Evolutionary conservation across 1,284 basidiomycete species (phyloP), one percentile per base, ranked within the genome.

Genomic region (Bjerkandera adusta): DNA sequence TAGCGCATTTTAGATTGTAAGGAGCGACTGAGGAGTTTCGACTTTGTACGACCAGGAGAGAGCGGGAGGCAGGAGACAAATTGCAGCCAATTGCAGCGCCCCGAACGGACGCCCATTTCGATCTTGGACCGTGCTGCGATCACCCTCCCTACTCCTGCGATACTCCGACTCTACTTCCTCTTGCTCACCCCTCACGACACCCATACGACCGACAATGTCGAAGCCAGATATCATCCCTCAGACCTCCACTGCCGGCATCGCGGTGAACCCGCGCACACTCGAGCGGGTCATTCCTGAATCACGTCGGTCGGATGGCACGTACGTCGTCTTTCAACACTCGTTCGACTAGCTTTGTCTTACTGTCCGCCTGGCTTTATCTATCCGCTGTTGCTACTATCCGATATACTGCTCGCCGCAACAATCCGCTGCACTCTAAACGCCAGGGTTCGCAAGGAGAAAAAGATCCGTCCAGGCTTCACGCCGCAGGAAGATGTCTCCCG

Each of bases 401-500:
- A 20, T 38, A 5, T 37, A 40, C 16, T n/a, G n/a, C n/a, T n/a
- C n/a, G n/a, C n/a, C n/a, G n/a, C n/a, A n/a, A n/a, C n/a, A n/a
- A 18, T 13, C 22, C 20, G 22, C n/a, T 37, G 32, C 42, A 38
- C 27, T 36, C 42, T 43, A 29, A 20, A n/a, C n/a, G n/a, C 16
- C 63, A 97, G 94, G 37, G 67, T 92, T 18, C 85, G 95, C 48
- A 97, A 95, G 67, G 82, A 97, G 65, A 73, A 89, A 52, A 95
- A 88, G 70, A 86, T 98, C 55, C 79, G 93, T 26, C 93, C 93
- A 0, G 95, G 95, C 1, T 98, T 85, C 68, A 96, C 92, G 1
- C 95, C 95, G 0, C 90, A 92, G 64, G 95, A 98, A 66, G 95
- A 98, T 68, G 79, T 97, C 11, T 75, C 77, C 26, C 82, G 84